Evolutionary conservation across 78 protist species (phyloP).

Genomic region (Mastigamoeba balamuthi): DNA sequence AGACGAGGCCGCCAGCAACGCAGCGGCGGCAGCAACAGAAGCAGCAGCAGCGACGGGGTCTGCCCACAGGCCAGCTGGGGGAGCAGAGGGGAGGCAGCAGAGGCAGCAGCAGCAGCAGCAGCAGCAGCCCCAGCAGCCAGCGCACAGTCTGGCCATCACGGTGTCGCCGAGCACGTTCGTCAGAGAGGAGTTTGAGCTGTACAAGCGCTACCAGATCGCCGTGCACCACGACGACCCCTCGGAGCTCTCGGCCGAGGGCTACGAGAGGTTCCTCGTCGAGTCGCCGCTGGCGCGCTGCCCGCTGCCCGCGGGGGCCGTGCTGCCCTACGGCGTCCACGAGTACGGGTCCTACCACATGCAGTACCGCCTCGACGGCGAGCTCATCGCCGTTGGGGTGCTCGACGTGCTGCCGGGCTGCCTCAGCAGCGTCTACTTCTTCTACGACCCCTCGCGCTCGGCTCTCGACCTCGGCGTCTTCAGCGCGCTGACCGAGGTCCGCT

Average conservation of each 20-base stretch:
- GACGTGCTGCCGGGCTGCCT: conserved; percentile 68
- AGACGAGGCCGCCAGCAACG: too few species aligned
- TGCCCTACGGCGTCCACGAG: not conserved
- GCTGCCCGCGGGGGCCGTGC: not conserved
- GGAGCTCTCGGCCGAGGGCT: not conserved
- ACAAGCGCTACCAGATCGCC: conserved; percentile 19
- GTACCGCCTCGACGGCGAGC: conserved; percentile 60
- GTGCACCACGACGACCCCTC: conserved; percentile 15
- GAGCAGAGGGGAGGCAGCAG: too few species aligned
- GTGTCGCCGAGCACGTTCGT: not conserved
- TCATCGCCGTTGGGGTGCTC: conserved; percentile 68
- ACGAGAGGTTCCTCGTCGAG: conserved; percentile 4
- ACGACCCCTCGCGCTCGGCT: conserved; percentile 53
- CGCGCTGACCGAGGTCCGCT: conserved; percentile 22
- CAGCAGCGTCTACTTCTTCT: conserved; percentile 64
- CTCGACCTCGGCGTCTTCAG: conserved; percentile 46
- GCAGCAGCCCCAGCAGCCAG: not conserved
- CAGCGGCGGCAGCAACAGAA: too few species aligned
- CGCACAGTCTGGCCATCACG: not conserved
- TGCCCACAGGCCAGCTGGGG: too few species aligned
- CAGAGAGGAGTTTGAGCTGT: conserved; percentile 9
- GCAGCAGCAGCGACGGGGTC: too few species aligned
- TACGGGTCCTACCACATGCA: conserved; percentile 65
- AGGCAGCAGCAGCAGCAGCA: too few species aligned
- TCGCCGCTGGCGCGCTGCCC: not conserved